Base-by-base conservation (phyloP, 164 flowering plant genomes). In the Annona squamosa region DNA sequence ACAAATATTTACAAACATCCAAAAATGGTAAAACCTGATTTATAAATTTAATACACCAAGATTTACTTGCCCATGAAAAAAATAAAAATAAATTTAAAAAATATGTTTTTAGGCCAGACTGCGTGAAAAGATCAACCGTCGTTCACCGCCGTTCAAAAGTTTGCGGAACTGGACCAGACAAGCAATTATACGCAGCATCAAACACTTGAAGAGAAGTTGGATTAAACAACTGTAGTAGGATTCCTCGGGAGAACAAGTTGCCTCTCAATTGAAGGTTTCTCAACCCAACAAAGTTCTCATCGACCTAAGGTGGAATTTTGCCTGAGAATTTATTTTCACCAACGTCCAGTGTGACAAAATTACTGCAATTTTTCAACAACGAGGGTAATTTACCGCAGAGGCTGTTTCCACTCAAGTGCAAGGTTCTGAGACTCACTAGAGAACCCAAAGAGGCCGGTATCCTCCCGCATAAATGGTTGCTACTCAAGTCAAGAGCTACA, bases 311-410 rank as follows among this genome's bases (percentile, higher is more conserved):
- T 41, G 68, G 68, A 9, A 43, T 65, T 0, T 43, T 65, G 7
- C 68, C 68, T 5, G 68, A 65, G 68, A 65, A 65, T 43, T 7
- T 17, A 65, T 65, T 65, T 7, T 43, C 44, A 12, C 46, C 68
- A 13, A 65, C 17, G 43, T 65, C 68, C 1, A 65, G 46, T 2
- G 47, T 43, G 17, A 43, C 68, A 3, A 65, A 65, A 3, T 10
- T 2, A 4, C 5, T 46, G 56, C 48, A 68, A 46, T 46, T 68
- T 68, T 68, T 68, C 70, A 68, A 45, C 2, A 37, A 45, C 52
- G 6, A 46, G 0, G 70, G 70, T 1, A 68, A 6, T 46, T 46
- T 56, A 13, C 70, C 52, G 2, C 1, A 4, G 4, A 68, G 37
- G 12, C 3, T 9, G 6, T 68, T 68, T 0, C 5, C 16, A 19